Evolutionary conservation across 1,139 yeast genomes (phyloP).

Genomic region (Kodamaea plutei): DNA sequence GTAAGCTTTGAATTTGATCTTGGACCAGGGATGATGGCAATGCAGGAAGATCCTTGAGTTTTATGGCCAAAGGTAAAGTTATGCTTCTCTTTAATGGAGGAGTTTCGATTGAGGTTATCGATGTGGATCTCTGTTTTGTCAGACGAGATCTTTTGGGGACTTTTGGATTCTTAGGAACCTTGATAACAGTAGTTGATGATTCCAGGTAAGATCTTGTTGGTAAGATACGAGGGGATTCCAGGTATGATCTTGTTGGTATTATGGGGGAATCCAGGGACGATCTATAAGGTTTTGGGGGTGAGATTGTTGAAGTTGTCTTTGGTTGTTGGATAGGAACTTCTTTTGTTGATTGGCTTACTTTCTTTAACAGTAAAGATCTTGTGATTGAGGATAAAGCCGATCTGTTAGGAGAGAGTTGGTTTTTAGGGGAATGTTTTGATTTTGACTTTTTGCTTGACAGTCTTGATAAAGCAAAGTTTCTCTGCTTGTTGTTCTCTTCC

Average conservation of each 20-base stretch:
- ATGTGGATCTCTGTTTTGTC: not conserved
- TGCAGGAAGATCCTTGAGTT: constrained; percentile 4
- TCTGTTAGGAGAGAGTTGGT: no score
- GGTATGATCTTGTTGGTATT: not conserved
- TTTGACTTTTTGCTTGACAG: no score
- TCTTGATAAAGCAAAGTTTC: no score
- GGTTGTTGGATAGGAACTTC: not conserved
- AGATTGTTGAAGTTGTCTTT: not conserved
- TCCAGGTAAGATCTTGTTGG: no score
- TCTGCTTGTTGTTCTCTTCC: no score
- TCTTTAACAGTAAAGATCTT: no score
- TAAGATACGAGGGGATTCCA: constrained; percentile 1
- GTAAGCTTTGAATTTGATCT: not conserved
- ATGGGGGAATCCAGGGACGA: not conserved
- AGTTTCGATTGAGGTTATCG: not conserved
- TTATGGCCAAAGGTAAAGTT: constrained; percentile 2
- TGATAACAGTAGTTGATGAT: no score
- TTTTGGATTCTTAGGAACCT: no score
- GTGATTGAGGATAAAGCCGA: no score
- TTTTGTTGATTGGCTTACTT: no score
- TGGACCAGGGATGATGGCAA: constrained; percentile 3
- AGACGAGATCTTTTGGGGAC: no score
- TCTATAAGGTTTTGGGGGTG: constrained; percentile 2
- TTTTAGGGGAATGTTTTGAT: no score
- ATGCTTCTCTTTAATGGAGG: not conserved